Percentiles rank a stretch among this genome's conserved stretches.
Conservation (phyloP, 192 early-diverging fungal species). For the Coemansia pectinata region DNA sequence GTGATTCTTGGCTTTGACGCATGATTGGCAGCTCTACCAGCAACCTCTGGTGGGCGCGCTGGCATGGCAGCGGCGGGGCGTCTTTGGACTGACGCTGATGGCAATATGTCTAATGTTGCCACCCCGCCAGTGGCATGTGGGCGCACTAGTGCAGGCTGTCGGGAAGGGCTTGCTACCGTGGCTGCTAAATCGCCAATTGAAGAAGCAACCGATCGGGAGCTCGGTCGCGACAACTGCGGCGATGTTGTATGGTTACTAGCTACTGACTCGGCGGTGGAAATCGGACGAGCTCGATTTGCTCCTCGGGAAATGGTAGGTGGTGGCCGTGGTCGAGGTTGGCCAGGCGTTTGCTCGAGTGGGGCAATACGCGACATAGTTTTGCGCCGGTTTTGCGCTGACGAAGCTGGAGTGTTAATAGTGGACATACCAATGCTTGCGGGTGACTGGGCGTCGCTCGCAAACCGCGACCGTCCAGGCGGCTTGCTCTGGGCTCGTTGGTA, state of each 20-base stretch:
- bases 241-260: constrained; percentile 41
- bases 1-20: neutral
- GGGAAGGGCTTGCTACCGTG: neutral
- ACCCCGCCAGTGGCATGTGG: constrained; percentile 1
- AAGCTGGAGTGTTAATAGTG: constrained; percentile 11
- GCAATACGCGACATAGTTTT: constrained; percentile 31
- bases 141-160: neutral
- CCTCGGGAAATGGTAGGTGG: constrained; percentile 40
- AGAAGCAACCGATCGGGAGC: constrained; percentile 20
- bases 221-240: constrained; percentile 37
- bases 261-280: constrained; percentile 37
- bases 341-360: neutral
- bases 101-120: neutral
- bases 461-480: constrained; percentile 10
- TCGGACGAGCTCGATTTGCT: constrained; percentile 29
- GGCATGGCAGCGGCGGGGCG: constrained; percentile 6
- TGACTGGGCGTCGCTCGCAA: constrained; percentile 22
- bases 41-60: neutral
- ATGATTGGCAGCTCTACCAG: neutral
- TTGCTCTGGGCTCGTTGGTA: constrained; percentile 18
- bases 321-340: constrained; percentile 5
- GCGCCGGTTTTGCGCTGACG: constrained; percentile 24
- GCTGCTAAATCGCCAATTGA: constrained; percentile 1
- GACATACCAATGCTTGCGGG: neutral
- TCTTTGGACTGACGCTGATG: neutral